Evolutionary conservation across 2,329 filamentous ascomycete genomes (phyloP), one percentile per base, ranked within the genome.

Genomic region (Alternaria longipes): DNA sequence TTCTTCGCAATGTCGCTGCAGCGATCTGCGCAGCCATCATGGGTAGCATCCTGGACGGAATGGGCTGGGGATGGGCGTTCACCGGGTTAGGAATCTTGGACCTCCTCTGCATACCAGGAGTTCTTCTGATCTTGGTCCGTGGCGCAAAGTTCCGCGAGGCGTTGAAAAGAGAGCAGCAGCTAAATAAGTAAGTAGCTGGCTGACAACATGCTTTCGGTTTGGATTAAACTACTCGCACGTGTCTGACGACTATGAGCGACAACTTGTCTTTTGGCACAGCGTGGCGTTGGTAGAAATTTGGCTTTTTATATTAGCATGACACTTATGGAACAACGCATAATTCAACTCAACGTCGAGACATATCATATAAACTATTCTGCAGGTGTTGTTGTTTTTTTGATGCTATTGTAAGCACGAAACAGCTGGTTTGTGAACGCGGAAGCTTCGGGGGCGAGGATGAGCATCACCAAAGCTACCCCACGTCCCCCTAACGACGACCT

Each of bases 61-160:
- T 81, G 70, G 80, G 79, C 4, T 74, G 71, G 47, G 78, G 79
- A 2, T 82, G 77, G 77, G 79, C 77, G 32, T 82, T 82, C 47
- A 80, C 74, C 1, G 79, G 80, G 0, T 63, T 82, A 22, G 76
- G 72, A 0, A 44, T 79, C 1, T 55, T 81, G 18, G 75, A 80
- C 6, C 26, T 73, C 30, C 38, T 71, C 20, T 73, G 70, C 46
- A 73, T 73, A 40, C 69, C 69, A 16, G 69, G 70, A 0, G 60
- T 72, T 16, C 18, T 72, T 8, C 28, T 73, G 26, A 68, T 73
- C 54, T 55, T 73, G 20, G 56, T 66, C 28, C 64, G 66, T 34
- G 70, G 70, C 16, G 60, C 62, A 16, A 68, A 71, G 42, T 70
- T 67, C 49, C 65, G 69, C n/a, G 62, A 69, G 46, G 65, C 60